Evolutionary conservation across 345 rosid genomes (phyloP).

Genomic region (Hibiscus syriacus): DNA sequence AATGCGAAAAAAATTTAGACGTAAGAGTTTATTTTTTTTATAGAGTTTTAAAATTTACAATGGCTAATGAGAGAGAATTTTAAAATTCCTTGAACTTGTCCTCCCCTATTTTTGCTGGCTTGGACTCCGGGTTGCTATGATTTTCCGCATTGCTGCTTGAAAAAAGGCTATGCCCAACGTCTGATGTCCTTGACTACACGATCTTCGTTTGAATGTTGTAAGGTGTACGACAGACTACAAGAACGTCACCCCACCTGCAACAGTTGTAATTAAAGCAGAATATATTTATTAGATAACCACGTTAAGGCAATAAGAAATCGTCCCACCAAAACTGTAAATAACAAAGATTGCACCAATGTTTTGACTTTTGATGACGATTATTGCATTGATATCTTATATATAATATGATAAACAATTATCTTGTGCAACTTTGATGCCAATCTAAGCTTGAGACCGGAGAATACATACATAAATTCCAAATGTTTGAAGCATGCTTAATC

Average conservation of each 20-base stretch:
- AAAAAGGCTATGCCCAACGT: background rate
- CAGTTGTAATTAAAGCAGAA: background rate
- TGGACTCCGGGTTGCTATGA: slow-evolving; percentile 8
- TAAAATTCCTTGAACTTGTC: background rate
- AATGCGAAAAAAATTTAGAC: too few species aligned
- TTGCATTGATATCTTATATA: background rate
- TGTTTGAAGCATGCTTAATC: background rate
- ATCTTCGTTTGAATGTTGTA: background rate
- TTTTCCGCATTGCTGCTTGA: background rate
- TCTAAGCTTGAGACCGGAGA: background rate
- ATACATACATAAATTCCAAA: background rate
- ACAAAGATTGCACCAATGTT: too few species aligned
- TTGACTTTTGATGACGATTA: background rate
- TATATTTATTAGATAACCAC: background rate
- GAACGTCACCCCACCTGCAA: background rate
- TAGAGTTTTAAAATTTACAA: too few species aligned
- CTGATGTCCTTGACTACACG: background rate
- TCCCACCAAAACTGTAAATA: background rate
- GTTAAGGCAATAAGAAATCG: background rate
- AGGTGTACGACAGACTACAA: background rate
- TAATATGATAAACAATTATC: background rate
- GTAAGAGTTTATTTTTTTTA: too few species aligned
- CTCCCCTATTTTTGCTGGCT: background rate
- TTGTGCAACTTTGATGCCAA: background rate
- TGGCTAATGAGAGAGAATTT: too few species aligned